phyloP scores from a whole-genome alignment of 169 alveolate genomes.

The Cryptosporidium ubiquitum region DNA sequence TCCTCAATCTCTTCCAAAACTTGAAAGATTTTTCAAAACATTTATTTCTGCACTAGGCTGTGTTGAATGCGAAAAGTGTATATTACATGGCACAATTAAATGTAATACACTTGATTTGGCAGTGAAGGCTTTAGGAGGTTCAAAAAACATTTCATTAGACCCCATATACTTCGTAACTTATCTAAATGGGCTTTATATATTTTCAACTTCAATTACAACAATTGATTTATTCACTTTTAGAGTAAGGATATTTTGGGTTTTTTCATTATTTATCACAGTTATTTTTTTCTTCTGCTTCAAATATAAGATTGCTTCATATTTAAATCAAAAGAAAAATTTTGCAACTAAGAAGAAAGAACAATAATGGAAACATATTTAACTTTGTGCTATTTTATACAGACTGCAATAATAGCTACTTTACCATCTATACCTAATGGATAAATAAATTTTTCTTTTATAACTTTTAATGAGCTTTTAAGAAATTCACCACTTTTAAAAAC shows the following conservation, averaged over 20 bases:
- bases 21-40: constrained; percentile 18
- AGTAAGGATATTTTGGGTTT: neutral
- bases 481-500: neutral
- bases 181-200: constrained; percentile 54
- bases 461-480: neutral
- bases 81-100: constrained; percentile 66
- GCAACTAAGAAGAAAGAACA: neutral
- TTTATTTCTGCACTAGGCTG: constrained; percentile 48
- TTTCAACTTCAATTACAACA: constrained; percentile 37
- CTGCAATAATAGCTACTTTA: constrained; percentile 32
- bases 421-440: neutral
- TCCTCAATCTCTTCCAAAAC: neutral
- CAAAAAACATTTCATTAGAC: neutral
- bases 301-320: neutral
- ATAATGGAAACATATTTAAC: neutral
- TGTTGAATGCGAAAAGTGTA: constrained; percentile 71
- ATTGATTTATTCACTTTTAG: constrained; percentile 47
- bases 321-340: neutral
- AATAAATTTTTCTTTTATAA: constrained; percentile 18
- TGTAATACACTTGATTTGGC: constrained; percentile 55
- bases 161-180: constrained; percentile 37
- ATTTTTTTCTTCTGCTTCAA: neutral
- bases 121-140: constrained; percentile 12
- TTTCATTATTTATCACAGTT: neutral
- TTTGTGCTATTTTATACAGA: neutral